Evolutionary conservation across 768 basidiomycete genomes (phyloP).

Genomic region (Epithele typhae): DNA sequence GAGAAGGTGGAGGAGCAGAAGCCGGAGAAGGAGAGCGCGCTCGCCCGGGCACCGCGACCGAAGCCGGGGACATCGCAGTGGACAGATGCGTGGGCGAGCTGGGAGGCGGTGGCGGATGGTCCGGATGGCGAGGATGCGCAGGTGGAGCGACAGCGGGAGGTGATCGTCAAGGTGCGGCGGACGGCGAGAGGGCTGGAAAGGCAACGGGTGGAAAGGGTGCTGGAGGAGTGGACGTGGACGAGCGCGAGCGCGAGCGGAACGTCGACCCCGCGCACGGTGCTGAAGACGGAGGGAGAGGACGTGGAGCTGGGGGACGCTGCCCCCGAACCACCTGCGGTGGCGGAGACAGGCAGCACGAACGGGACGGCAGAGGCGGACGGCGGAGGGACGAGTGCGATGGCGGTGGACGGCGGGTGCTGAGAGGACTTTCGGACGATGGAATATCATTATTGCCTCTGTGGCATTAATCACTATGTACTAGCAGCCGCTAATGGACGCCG

Average conservation of each 20-base stretch:
- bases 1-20: slow-evolving; percentile 44
- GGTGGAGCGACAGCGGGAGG: slow-evolving; percentile 44
- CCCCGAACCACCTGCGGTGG: too few relatives aligned
- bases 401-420: too few relatives aligned
- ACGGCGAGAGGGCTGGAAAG: slow-evolving; percentile 57
- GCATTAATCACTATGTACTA: too few relatives aligned
- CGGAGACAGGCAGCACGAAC: background rate
- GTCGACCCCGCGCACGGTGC: background rate
- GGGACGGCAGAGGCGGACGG: background rate
- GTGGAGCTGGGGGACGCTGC: slow-evolving; percentile 3
- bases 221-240: slow-evolving; percentile 67
- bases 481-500: too few relatives aligned
- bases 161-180: slow-evolving; percentile 55
- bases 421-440: too few relatives aligned
- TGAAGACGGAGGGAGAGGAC: slow-evolving; percentile 3
- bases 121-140: slow-evolving; percentile 27
- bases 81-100: slow-evolving; percentile 30
- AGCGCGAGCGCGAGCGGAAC: background rate
- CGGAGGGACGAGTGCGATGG: background rate
- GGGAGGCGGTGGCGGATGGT: slow-evolving; percentile 17
- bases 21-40: slow-evolving; percentile 36
- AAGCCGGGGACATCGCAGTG: slow-evolving; percentile 36
- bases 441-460: too few relatives aligned
- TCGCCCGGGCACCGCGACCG: slow-evolving; percentile 36
- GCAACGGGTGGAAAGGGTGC: slow-evolving; percentile 62